These are phyloP conservation scores for Ciborinia camelliae DNA, from an alignment of 2,329 filamentous ascomycete species.

Conservation along the genomic window DNA sequence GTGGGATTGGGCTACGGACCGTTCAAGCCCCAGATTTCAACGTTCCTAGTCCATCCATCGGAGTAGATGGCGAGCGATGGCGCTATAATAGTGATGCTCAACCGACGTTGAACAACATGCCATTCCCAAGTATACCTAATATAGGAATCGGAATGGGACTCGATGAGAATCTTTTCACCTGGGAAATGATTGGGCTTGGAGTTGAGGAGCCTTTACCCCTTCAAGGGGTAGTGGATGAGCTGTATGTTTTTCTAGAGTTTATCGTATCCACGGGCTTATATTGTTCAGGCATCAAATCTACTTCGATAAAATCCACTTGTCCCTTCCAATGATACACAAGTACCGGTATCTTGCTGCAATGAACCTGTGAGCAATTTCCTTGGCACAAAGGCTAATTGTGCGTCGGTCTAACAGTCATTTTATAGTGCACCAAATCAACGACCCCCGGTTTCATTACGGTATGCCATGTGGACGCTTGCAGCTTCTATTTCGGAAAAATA, in stretches of 20 bases:
- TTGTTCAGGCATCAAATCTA: conserved; percentile 68
- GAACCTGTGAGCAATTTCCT: conserved; percentile 58
- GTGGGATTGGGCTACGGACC: conserved; percentile 26
- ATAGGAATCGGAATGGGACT: conserved; percentile 48
- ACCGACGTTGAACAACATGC: conserved; percentile 54
- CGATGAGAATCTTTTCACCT: conserved; percentile 61
- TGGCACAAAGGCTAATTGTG: neutral
- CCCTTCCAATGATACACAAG: conserved; percentile 83
- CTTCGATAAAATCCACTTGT: conserved; percentile 86
- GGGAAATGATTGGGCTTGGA: conserved; percentile 75
- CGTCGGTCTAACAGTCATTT: conserved; percentile 10
- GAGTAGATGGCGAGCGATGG: conserved; percentile 54
- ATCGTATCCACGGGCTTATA: conserved; percentile 27
- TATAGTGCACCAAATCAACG: conserved; percentile 71
- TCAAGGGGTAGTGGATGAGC: conserved; percentile 72
- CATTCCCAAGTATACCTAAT: conserved; percentile 49
- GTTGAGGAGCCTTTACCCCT: conserved; percentile 66
- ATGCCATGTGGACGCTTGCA: conserved; percentile 95
- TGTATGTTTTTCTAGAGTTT: conserved; percentile 50
- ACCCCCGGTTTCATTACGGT: conserved; percentile 82
- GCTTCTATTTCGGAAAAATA: conserved; percentile 83
- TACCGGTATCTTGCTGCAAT: conserved; percentile 84
- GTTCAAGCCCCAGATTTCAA: conserved; percentile 41
- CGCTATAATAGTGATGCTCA: conserved; percentile 51
- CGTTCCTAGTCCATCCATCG: conserved; percentile 47